Base-by-base conservation (phyloP, 305 asterid species). In the Fraxinus velutina region DNA sequence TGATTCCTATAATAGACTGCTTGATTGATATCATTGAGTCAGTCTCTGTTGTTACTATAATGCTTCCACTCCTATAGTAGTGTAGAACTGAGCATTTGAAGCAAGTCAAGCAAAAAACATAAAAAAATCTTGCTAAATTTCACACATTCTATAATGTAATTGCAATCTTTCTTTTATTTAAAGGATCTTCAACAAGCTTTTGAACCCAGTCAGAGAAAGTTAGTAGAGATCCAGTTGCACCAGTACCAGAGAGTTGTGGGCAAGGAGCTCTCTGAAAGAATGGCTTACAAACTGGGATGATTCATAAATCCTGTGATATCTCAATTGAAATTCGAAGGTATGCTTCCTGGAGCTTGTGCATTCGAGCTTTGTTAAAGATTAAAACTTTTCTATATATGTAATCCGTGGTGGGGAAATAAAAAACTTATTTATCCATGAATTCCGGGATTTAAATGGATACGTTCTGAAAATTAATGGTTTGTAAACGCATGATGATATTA, bases 151-250 rank as follows among this genome's bases (percentile, higher is more conserved):
- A 70, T 52, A 7, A 37, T 77, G 79, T 78, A 70, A 81, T 75
- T 17, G 64, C 75, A 37, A 0, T 75, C 50, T 86, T 52, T 50
- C 32, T 15, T 88, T 85, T 81, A 70, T 62, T 82, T 82, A 80
- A 87, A 96, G 99, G 98, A 92, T 71, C 80, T 94, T 62, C 85
- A 76, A 15, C 89, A 90, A 24, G 97, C 97, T 27, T 87, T 92
- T 44, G 97, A 89, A 82, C 87, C 93, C 52, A 78, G 81, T 42
- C 88, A 83, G 84, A 92, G 93, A 89, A 88, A 62, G 85, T 85
- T 47, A 15, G 32, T 94, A 57, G 94, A 93, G 83, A 85, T 79
- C 70, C 96, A 85, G 87, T 75, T 96, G 84, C 91, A 78, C 77
- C 85, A 89, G 81, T 93, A 93, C 82, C 86, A 78, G 79, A 86